Evolutionary conservation across 1,139 yeast genomes (phyloP).

Genomic region (Blastobotrys petasosporus): DNA sequence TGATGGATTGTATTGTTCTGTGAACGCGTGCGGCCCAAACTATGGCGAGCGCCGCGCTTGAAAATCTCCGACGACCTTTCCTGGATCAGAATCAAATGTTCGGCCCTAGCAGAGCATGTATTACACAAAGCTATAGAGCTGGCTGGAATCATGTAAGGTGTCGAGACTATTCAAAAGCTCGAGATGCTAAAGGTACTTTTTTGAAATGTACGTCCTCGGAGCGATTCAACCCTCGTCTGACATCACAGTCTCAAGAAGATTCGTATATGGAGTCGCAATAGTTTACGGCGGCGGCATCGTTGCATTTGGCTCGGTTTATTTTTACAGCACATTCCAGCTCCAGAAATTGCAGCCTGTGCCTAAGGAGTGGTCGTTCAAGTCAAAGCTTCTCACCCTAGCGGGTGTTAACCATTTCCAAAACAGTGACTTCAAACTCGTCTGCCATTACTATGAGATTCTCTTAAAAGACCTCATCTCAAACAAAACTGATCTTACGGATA

Average conservation of each 20-base stretch:
- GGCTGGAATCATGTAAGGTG: no score
- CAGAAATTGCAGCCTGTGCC: constrained; percentile 30
- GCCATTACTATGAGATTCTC: constrained; percentile 24
- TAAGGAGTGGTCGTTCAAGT: constrained; percentile 28
- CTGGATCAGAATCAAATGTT: no score
- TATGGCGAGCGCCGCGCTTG: no score
- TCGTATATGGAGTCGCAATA: not conserved
- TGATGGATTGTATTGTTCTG: no score
- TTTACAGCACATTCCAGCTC: constrained; percentile 19
- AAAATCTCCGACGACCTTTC: no score
- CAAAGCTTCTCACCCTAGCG: constrained; percentile 25
- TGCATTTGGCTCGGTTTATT: constrained; percentile 22
- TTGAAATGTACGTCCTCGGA: no score
- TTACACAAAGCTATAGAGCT: no score
- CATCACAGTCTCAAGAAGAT: not conserved
- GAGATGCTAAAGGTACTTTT: no score
- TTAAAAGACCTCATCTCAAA: constrained; percentile 23
- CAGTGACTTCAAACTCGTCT: constrained; percentile 18
- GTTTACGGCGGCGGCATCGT: constrained; percentile 24
- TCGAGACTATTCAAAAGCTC: no score
- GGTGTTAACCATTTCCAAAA: constrained; percentile 32
- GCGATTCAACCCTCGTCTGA: not conserved
- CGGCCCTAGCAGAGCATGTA: no score
- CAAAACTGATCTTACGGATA: constrained; percentile 20
- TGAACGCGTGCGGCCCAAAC: no score